These are phyloP conservation scores for Leersia perrieri DNA, from an alignment of 176 grass and related monocot species.

Conservation along the genomic window DNA sequence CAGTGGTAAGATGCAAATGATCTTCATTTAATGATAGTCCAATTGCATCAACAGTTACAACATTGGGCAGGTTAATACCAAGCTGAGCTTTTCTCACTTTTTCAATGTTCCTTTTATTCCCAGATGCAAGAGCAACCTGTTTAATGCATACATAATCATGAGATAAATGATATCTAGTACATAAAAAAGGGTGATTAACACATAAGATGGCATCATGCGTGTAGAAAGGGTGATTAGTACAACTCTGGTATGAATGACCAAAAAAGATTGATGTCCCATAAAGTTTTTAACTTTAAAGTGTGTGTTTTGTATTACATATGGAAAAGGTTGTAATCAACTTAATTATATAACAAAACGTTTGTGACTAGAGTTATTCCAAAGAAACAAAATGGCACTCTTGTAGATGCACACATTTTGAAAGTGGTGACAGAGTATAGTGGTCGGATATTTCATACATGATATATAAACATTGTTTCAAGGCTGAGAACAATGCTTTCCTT, in stretches of 20 bases:
- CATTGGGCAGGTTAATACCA: slow-evolving; percentile 59
- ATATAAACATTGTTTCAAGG: neutral
- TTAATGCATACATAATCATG: slow-evolving; percentile 15
- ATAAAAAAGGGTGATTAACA: neutral
- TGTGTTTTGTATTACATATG: neutral
- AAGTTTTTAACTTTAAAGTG: neutral
- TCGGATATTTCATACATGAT: neutral
- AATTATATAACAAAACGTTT: neutral
- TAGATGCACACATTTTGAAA: neutral
- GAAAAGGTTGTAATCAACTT: neutral
- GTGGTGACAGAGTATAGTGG: neutral
- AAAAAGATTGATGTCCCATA: neutral
- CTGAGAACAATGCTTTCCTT: neutral
- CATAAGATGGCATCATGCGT: neutral
- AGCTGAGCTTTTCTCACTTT: slow-evolving; percentile 75
- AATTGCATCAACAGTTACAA: slow-evolving; percentile 76
- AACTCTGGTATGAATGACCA: neutral
- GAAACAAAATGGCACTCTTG: neutral
- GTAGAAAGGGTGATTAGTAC: neutral
- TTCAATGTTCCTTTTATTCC: slow-evolving; percentile 62
- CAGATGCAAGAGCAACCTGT: slow-evolving; percentile 87
- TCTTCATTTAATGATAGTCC: slow-evolving; percentile 70
- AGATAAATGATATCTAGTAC: neutral
- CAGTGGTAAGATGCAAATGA: slow-evolving; percentile 68
- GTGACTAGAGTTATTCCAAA: neutral